phyloP scores from a whole-genome alignment of 495 filamentous ascomycete genomes.

The Chaetomium tenue region DNA sequence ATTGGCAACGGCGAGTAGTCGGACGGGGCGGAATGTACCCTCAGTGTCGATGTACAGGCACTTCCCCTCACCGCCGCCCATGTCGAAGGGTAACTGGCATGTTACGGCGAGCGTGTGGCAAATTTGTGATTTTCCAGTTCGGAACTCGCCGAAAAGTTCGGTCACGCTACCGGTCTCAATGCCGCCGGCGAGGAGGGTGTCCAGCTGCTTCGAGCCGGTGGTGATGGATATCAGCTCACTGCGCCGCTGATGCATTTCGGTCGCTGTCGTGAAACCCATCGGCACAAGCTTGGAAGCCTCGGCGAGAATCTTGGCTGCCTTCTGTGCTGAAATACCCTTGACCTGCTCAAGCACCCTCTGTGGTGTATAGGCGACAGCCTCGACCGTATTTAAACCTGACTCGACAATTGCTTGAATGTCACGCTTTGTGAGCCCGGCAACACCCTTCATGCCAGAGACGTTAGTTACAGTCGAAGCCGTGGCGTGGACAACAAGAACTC shows the following conservation, averaged over 20 bases:
- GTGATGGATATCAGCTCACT: slow-evolving; percentile 97
- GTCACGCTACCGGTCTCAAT: slow-evolving; percentile 97
- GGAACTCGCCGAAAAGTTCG: slow-evolving; percentile 98
- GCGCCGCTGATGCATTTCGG: slow-evolving; percentile 95
- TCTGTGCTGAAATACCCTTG: slow-evolving; percentile 95
- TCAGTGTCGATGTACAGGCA: slow-evolving; percentile 99
- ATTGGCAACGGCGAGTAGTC: slow-evolving; percentile 85
- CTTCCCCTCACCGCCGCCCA: slow-evolving; percentile 98
- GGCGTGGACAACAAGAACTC: slow-evolving; percentile 22
- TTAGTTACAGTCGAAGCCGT: background rate
- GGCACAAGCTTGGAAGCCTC: slow-evolving; percentile 97
- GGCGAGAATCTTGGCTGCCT: slow-evolving; percentile 87
- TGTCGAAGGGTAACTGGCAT: slow-evolving; percentile 95
- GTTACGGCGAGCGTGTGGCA: slow-evolving; percentile 98
- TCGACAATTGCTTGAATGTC: slow-evolving; percentile 92
- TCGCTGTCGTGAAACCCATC: slow-evolving; percentile 99
- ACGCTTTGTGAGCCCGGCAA: slow-evolving; percentile 82
- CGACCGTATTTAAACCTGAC: slow-evolving; percentile 91
- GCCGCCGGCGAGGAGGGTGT: slow-evolving; percentile 91
- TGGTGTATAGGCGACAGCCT: slow-evolving; percentile 93
- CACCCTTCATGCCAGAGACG: slow-evolving; percentile 51
- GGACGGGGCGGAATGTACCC: slow-evolving; percentile 92
- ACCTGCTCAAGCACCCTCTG: slow-evolving; percentile 83
- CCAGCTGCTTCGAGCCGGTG: slow-evolving; percentile 93
- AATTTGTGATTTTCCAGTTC: slow-evolving; percentile 97